Conservation (phyloP, 257 asterid genomes). For the Paraleonurus japonicus region DNA sequence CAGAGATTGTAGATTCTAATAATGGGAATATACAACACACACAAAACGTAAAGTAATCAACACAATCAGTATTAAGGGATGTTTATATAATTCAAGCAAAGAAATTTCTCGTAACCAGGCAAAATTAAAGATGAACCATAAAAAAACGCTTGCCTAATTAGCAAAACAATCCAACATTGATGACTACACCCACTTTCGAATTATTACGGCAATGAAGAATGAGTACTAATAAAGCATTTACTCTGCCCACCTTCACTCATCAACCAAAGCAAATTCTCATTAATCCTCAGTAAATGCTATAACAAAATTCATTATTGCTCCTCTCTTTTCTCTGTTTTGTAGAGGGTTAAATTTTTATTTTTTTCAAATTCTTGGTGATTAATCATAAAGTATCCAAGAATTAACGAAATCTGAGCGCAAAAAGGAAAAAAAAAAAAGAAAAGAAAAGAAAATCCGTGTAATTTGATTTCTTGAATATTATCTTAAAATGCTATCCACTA, state of each 20-base stretch:
- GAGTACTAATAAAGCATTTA: conserved; percentile 20
- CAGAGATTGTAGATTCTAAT: no score
- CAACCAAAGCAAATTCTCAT: conserved; percentile 20
- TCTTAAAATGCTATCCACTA: not conserved
- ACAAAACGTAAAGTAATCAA: not conserved
- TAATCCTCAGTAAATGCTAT: conserved; percentile 23
- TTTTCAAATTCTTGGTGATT: conserved; percentile 1
- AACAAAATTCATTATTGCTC: conserved; percentile 7
- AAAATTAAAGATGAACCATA: not conserved
- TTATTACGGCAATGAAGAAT: conserved; percentile 18
- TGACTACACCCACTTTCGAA: conserved; percentile 23
- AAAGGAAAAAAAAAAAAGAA: no score
- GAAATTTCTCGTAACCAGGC: not conserved
- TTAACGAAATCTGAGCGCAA: conserved; percentile 21
- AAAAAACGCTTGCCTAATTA: not conserved
- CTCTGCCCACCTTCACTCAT: conserved; percentile 19
- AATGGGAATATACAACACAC: not conserved
- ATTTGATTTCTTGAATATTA: conserved; percentile 10
- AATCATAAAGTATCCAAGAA: not conserved
- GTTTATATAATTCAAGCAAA: not conserved
- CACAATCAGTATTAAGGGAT: not conserved
- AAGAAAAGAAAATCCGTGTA: conserved; percentile 7
- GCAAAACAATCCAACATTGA: conserved; percentile 19
- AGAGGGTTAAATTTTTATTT: not conserved
- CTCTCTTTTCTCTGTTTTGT: not conserved